Percentiles rank a stretch among this genome's conserved stretches.
phyloP scores from a whole-genome alignment of 257 asterid genomes.

The Verbena officinalis region DNA sequence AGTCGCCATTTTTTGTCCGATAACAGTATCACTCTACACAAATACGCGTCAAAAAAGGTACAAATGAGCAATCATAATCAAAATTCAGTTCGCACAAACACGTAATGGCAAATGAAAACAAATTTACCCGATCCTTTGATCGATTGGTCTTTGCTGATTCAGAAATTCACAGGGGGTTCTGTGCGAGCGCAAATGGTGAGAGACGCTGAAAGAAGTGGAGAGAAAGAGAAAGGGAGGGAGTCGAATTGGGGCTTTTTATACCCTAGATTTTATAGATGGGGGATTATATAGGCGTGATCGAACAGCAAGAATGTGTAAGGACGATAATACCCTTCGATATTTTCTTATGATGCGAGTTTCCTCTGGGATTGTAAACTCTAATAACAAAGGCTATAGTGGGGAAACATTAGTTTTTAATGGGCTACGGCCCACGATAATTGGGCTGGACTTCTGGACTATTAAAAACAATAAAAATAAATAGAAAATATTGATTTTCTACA shows the following conservation, averaged over 20 bases:
- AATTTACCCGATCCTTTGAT: conserved; percentile 5
- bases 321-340: conserved; percentile 32
- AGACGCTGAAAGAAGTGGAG: no score
- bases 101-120: neutral
- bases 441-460: no score
- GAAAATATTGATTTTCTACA: no score
- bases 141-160: conserved; percentile 20
- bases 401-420: neutral
- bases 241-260: conserved; percentile 71
- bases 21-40: conserved; percentile 22
- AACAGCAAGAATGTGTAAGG: conserved; percentile 22
- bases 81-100: neutral
- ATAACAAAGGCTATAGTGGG: conserved; percentile 22
- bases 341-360: neutral
- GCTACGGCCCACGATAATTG: no score
- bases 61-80: conserved; percentile 7
- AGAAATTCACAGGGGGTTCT: conserved; percentile 22
- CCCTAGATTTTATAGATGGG: conserved; percentile 73
- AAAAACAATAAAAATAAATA: no score
- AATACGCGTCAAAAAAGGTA: neutral
- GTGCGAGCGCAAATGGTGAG: conserved; percentile 17
- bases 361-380: neutral
- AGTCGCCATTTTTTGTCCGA: conserved; percentile 71
- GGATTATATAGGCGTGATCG: conserved; percentile 49
- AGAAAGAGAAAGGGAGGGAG: conserved; percentile 54